phyloP scores from a whole-genome alignment of 2,329 filamentous ascomycete genomes.

The Colletotrichum sp. region DNA sequence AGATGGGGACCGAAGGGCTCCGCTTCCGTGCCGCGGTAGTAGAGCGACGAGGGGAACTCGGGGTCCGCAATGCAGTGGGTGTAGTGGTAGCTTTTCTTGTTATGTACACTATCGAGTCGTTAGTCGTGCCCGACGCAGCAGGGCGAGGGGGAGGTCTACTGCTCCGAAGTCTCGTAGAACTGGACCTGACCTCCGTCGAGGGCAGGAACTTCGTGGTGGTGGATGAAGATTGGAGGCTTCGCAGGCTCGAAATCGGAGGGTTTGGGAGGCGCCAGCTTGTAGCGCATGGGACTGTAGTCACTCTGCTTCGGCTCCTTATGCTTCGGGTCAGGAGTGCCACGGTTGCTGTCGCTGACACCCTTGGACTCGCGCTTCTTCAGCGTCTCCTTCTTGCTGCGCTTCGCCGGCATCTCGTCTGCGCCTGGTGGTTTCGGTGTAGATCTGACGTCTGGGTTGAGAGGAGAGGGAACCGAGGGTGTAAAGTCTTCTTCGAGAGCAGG shows the following conservation, averaged over 20 bases:
- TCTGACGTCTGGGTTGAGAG: slow-evolving; percentile 71
- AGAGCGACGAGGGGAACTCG: slow-evolving; percentile 82
- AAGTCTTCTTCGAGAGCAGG: slow-evolving; percentile 69
- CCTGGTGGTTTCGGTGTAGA: slow-evolving; percentile 34
- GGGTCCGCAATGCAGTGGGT: slow-evolving; percentile 91
- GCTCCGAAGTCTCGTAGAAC: slow-evolving; percentile 68
- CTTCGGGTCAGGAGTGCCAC: slow-evolving; percentile 64
- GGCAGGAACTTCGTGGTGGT: slow-evolving; percentile 56
- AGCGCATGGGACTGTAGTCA: slow-evolving; percentile 60
- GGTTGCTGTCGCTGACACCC: slow-evolving; percentile 52
- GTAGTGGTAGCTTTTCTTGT: slow-evolving; percentile 82
- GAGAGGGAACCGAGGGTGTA: slow-evolving; percentile 73
- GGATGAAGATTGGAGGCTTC: slow-evolving; percentile 60
- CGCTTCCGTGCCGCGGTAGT: slow-evolving; percentile 88
- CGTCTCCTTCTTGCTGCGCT: slow-evolving; percentile 67
- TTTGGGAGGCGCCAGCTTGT: slow-evolving; percentile 69
- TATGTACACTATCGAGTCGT: slow-evolving; percentile 53
- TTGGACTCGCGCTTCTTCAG: slow-evolving; percentile 73
- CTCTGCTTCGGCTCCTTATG: slow-evolving; percentile 37
- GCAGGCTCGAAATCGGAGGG: slow-evolving; percentile 65
- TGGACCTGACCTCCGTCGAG: slow-evolving; percentile 56
- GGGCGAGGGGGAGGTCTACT: slow-evolving; percentile 49
- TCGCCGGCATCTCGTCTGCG: slow-evolving; percentile 37
- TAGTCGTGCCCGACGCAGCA: not conserved
- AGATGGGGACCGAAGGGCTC: slow-evolving; percentile 84